These are phyloP conservation scores for Pseudocercospora pini-densiflorae DNA, from an alignment of 2,329 filamentous ascomycete genomes.

Conservation along the genomic window DNA sequence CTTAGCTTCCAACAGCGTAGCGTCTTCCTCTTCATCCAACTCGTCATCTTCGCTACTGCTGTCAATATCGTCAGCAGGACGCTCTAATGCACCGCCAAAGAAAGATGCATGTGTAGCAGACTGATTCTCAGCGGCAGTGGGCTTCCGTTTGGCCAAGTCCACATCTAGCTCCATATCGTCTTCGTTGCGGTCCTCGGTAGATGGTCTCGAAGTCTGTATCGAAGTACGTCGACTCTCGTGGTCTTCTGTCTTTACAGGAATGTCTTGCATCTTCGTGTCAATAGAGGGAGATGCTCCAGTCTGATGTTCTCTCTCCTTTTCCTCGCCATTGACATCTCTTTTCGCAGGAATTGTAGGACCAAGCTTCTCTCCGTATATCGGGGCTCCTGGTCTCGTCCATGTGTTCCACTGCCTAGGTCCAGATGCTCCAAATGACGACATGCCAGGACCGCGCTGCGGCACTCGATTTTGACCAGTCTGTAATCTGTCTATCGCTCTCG, in stretches of 20 bases:
- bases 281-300: neutral
- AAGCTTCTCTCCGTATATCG: slow-evolving; percentile 30
- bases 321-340: slow-evolving; percentile 50
- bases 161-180: slow-evolving; percentile 36
- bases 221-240: slow-evolving; percentile 10
- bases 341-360: slow-evolving; percentile 46
- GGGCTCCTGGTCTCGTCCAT: slow-evolving; percentile 49
- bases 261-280: neutral
- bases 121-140: slow-evolving; percentile 27
- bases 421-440: slow-evolving; percentile 29
- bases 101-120: slow-evolving; percentile 38
- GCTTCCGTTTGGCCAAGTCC: slow-evolving; percentile 21
- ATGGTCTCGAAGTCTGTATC: slow-evolving; percentile 7
- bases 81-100: slow-evolving; percentile 36
- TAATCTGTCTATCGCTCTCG: slow-evolving; percentile 19
- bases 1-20: slow-evolving; percentile 51
- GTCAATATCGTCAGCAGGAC: slow-evolving; percentile 31
- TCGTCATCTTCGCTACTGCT: slow-evolving; percentile 53
- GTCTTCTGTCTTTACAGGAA: slow-evolving; percentile 23
- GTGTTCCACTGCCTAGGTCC: slow-evolving; percentile 43
- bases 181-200: slow-evolving; percentile 14
- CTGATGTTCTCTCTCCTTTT: slow-evolving; percentile 37
- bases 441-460: slow-evolving; percentile 23
- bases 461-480: slow-evolving; percentile 25
- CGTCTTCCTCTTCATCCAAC: slow-evolving; percentile 53